Evolutionary conservation across 83 land plant species (phyloP), one percentile per base, ranked within the genome.

Genomic region (Diphasiastrum complanatum): DNA sequence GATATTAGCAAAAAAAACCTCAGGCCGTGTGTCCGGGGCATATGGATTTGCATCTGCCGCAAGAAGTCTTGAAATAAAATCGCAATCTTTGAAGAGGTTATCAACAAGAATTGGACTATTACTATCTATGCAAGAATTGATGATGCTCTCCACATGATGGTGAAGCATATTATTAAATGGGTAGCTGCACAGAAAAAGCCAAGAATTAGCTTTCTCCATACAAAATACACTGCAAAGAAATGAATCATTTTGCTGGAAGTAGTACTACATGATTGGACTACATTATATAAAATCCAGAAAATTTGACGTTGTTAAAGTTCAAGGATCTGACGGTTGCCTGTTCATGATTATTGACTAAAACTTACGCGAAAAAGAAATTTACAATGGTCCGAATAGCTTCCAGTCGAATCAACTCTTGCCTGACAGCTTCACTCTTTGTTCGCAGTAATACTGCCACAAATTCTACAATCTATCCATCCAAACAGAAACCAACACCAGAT

Each of bases 131-230:
- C 58, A 54, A 5, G 58, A 18, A n/a, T 18, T 18, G 4, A 54
- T 6, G 5, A 54, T 25, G 33, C 36, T 54, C 33, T 54, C 58
- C 34, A 54, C 58, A 54, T 54, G 58, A n/a, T 54, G 29, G 25
- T 54, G 58, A 28, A 54, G 25, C 58, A 54, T 54, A n/a, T 54
- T 54, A 28, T 54, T 54, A 30, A 54, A 54, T 5, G 58, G 58
- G 25, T 54, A 54, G 58, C 58, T 54, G 58, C 58, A 54, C 34
- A 54, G 29, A 54, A 26, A 14, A 54, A 38, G 14, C 43, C 8
- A 38, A 8, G 14, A 38, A 38, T 8, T 8, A 38, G 14, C 12
- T 38, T n/a, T n/a, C n/a, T n/a, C n/a, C n/a, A n/a, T n/a, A n/a
- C n/a, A n/a, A n/a, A n/a, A n/a, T n/a, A n/a, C n/a, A n/a, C n/a